Evolutionary conservation across 768 basidiomycete species (phyloP), one percentile per base, ranked within the genome.

Genomic region (Boletus subparvulus): DNA sequence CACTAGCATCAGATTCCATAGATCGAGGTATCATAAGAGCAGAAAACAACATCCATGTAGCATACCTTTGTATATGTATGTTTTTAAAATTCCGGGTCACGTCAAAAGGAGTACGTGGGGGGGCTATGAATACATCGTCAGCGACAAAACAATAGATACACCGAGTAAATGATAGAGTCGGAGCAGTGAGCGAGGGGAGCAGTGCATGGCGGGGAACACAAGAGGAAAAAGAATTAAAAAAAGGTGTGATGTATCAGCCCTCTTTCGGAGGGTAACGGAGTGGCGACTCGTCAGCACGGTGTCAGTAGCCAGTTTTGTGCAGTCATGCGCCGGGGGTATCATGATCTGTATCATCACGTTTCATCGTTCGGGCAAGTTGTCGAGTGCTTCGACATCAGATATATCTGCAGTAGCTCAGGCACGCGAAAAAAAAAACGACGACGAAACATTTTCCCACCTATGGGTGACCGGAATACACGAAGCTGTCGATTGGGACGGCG

Each of bases 381-480:
- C 61, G 6, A 65, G 51, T 24, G 66, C 55, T 54, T 73, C 72
- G 14, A 67, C 17, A 36, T 73, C 72, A 28, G 54, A 58, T 50
- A 72, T 62, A 50, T 72, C 70, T 72, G 37, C 39, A 36, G 58
- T 40, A 55, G 48, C 9, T 52, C 37, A 59, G 51, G 36, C 36
- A 54, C 39, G 6, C 16, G 10, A 12, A 26, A 30, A 30, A n/a
- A 28, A 21, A 6, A 24, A 47, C 8, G 17, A 36, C 24, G 43
- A 11, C 35, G n/a, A 3, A 35, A 6, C 33, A 17, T 17, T 8
- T 52, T 48, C 70, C 47, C 48, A 72, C 71, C 71, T 52, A 72
- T 72, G 30, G 71, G 71, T 32, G 71, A 72, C 41, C 60, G 65
- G 44, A 72, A 72, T 26, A 61, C 56, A 19, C 70, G 66, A 57